Conservation (phyloP, 2,329 filamentous ascomycete species). For the Neopestalotiopsis sp. region DNA sequence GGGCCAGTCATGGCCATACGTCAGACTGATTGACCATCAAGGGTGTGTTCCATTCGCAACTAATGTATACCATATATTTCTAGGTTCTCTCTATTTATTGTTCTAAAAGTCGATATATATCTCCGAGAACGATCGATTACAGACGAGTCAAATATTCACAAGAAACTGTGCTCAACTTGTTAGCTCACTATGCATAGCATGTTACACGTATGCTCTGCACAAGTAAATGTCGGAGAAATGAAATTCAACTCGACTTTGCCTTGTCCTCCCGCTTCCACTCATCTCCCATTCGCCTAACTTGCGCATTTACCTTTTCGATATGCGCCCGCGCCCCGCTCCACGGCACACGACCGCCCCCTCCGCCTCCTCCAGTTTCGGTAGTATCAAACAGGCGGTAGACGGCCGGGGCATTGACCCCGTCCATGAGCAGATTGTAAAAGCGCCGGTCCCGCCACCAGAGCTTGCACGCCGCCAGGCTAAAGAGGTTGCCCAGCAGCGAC, state of each 20-base stretch:
- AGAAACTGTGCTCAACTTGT: too few species aligned
- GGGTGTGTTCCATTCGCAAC: too few species aligned
- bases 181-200: too few species aligned
- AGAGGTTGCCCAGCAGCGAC: neutral
- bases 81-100: too few species aligned
- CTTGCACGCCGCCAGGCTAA: neutral
- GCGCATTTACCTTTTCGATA: neutral
- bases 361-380: neutral
- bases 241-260: neutral
- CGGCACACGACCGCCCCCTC: neutral
- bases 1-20: too few species aligned
- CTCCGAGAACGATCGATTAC: too few species aligned
- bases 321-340: conserved; percentile 7
- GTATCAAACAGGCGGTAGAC: conserved; percentile 12
- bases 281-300: neutral
- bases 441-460: conserved; percentile 10
- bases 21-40: too few species aligned
- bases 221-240: neutral
- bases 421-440: conserved; percentile 13
- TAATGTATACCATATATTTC: too few species aligned
- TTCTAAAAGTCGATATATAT: too few species aligned
- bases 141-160: too few species aligned
- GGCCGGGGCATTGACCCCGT: neutral
- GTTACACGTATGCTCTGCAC: neutral
- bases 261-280: conserved; percentile 3